Conservation (phyloP, 192 early-diverging fungal genomes). For the Entomortierella chlamydospora region DNA sequence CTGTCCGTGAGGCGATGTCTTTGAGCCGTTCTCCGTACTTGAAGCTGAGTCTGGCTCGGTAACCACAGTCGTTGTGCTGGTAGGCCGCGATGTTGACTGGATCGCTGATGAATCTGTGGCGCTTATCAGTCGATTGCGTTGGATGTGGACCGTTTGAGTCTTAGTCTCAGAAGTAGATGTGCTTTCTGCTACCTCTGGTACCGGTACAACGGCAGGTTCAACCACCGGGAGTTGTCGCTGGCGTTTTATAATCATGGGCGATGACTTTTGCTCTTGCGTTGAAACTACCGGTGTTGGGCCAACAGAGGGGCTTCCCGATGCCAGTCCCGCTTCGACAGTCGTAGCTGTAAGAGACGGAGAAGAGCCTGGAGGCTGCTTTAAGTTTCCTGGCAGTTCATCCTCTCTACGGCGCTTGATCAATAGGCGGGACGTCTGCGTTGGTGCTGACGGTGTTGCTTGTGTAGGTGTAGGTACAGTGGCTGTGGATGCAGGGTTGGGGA, state of each 20-base stretch:
- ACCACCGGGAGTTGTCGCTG: constrained; percentile 39
- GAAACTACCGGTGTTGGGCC: constrained; percentile 19
- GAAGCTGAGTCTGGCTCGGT: neutral
- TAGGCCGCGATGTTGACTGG: constrained; percentile 6
- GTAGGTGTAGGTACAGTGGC: neutral
- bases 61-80: constrained; percentile 2
- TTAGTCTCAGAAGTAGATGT: neutral
- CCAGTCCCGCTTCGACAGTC: constrained; percentile 19
- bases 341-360: neutral
- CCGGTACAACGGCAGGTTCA: neutral
- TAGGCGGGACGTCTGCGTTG: constrained; percentile 15
- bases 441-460: neutral
- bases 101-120: constrained; percentile 14
- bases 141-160: constrained; percentile 13
- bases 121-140: constrained; percentile 14
- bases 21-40: neutral
- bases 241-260: constrained; percentile 50
- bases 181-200: constrained; percentile 23
- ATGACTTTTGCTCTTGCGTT: constrained; percentile 29
- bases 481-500: neutral
- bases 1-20: constrained; percentile 34
- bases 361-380: constrained; percentile 10
- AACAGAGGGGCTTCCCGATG: constrained; percentile 19
- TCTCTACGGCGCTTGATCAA: constrained; percentile 44
- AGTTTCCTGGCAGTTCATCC: constrained; percentile 20